These are phyloP conservation scores for Brassica cretica DNA, from an alignment of 345 rosid genomes.

Conservation along the genomic window DNA sequence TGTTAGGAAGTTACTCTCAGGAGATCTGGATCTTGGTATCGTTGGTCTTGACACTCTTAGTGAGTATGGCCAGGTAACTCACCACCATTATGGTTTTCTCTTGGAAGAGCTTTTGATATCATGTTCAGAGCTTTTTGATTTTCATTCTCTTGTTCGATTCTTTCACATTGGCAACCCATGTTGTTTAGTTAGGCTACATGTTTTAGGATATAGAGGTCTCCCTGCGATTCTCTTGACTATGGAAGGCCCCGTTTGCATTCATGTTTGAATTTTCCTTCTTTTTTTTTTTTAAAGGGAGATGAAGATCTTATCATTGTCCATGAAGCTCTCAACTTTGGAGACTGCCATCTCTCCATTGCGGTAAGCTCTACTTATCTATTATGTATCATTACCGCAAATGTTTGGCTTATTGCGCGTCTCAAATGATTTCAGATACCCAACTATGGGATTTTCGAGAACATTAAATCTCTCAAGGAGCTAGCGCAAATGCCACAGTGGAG, in stretches of 20 bases:
- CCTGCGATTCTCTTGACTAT: not conserved
- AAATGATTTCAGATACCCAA: conserved; percentile 68
- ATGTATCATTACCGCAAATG: not conserved
- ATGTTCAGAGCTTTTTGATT: not conserved
- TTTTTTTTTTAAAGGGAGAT: conserved; percentile 50
- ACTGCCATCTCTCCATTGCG: conserved; percentile 83
- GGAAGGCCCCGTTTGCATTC: not conserved
- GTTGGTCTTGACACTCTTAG: conserved; percentile 86
- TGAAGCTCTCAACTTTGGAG: conserved; percentile 89
- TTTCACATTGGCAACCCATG: not conserved
- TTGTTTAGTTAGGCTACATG: not conserved
- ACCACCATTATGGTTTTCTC: not conserved
- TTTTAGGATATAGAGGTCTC: not conserved
- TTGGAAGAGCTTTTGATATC: conserved; percentile 4
- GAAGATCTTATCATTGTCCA: conserved; percentile 90
- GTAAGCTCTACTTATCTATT: conserved; percentile 46
- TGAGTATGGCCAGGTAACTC: conserved; percentile 78
- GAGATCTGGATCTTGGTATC: conserved; percentile 94
- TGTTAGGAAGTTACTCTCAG: conserved; percentile 78
- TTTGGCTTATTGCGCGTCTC: conserved; percentile 9
- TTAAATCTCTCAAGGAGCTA: conserved; percentile 77
- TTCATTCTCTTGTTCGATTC: not conserved
- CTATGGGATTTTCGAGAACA: conserved; percentile 88
- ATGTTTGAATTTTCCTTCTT: conserved; percentile 21
- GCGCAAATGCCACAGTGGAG: conserved; percentile 92